Conservation (phyloP, 2,329 filamentous ascomycete species). For the Fusarium denticulatum region DNA sequence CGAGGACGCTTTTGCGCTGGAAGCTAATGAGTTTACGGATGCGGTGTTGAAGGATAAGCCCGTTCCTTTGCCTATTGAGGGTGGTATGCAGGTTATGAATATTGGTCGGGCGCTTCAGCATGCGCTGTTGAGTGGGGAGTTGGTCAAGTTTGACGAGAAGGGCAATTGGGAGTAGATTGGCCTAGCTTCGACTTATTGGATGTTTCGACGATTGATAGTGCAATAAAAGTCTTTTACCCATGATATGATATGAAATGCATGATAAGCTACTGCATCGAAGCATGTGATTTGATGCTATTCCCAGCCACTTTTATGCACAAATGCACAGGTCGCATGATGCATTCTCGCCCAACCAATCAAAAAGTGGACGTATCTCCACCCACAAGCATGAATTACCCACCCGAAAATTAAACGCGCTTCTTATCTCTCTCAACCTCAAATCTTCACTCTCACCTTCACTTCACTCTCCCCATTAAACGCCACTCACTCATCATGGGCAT, state of each 20-base stretch:
- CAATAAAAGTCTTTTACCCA: background rate
- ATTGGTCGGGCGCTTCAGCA: constrained; percentile 71
- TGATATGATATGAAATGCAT: background rate
- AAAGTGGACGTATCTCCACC: constrained; percentile 17
- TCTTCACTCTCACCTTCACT: background rate
- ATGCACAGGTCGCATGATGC: constrained; percentile 11
- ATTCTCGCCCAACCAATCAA: background rate
- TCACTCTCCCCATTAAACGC: background rate
- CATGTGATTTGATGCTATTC: background rate
- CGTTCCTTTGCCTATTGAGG: constrained; percentile 61
- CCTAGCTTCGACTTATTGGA: accelerated
- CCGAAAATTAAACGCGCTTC: constrained; percentile 24
- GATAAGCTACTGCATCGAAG: background rate
- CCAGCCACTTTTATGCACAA: constrained; percentile 4
- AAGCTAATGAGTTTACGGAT: constrained; percentile 71
- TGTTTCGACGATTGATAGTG: accelerated
- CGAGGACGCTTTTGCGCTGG: constrained; percentile 68
- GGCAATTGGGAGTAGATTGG: constrained; percentile 8
- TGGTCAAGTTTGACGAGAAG: constrained; percentile 64
- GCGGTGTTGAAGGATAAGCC: constrained; percentile 56
- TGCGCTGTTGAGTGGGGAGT: constrained; percentile 61
- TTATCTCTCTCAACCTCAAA: constrained; percentile 20
- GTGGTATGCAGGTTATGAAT: constrained; percentile 66
- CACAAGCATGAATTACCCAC: background rate
- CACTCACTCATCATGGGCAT: constrained; percentile 59